Conservation (phyloP, 1,139 yeast species). For the Scheffersomyces lignicola region DNA sequence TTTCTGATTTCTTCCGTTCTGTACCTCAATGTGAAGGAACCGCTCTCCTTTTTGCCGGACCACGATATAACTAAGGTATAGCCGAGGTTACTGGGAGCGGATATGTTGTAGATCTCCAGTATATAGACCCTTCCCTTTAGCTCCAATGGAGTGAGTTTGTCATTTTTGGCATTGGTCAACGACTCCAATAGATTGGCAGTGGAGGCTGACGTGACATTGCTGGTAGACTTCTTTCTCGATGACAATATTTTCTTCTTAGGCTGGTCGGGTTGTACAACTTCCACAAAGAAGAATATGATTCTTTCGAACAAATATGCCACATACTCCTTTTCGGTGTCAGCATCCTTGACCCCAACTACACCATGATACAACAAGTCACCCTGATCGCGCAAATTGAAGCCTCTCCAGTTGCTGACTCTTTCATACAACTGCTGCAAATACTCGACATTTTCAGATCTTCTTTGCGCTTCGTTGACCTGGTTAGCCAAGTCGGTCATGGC, state of each 20-base stretch:
- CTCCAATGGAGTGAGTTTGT: constrained; percentile 45
- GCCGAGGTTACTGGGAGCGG: constrained; percentile 38
- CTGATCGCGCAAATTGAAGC: constrained; percentile 78
- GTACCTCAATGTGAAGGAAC: constrained; percentile 69
- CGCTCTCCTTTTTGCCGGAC: constrained; percentile 77
- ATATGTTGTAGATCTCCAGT: constrained; percentile 60
- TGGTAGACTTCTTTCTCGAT: constrained; percentile 43
- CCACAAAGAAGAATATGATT: constrained; percentile 77
- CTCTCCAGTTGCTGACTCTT: constrained; percentile 89
- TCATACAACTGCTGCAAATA: constrained; percentile 66
- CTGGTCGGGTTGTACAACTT: constrained; percentile 27
- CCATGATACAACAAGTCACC: constrained; percentile 86
- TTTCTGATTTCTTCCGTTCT: constrained; percentile 68
- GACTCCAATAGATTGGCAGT: constrained; percentile 40
- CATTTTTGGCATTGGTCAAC: constrained; percentile 28
- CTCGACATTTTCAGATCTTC: constrained; percentile 85
- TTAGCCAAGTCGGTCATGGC: constrained; percentile 70
- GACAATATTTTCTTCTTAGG: constrained; percentile 31
- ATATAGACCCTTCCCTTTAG: constrained; percentile 71
- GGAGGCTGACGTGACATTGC: constrained; percentile 30
- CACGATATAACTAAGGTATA: constrained; percentile 70
- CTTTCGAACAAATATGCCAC: constrained; percentile 87
- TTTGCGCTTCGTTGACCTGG: constrained; percentile 89
- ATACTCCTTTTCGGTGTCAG: constrained; percentile 83
- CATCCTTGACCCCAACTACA: constrained; percentile 71